Evolutionary conservation across 805 yeast species (phyloP), one percentile per base, ranked within the genome.

Genomic region (Kluyveromyces dobzhanskii): DNA sequence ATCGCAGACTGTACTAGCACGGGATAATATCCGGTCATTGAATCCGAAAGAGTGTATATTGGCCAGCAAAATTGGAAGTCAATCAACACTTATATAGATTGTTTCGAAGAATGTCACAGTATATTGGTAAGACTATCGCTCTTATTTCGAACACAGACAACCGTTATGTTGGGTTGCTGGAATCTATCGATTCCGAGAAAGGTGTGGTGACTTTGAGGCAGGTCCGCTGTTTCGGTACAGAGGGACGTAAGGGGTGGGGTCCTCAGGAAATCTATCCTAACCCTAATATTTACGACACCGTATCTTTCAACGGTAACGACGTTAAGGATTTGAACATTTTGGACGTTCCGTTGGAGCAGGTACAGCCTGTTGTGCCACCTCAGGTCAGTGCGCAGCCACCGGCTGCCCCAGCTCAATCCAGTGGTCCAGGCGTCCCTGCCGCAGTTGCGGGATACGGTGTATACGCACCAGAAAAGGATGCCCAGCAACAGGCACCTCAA

Each of bases 141-240:
- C 39, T 54, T 45, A 48, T 58, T 38, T 55, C 61, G 14, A 54
- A 53, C 8, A 54, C 56, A 4, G 59, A 50, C 18, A 53, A 46
- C 45, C 78, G 95, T 47, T 90, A 90, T 57, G 92, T 86, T 42
- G 98, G 98, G 24, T 66, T 75, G n/a, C 71, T 90, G 55, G 86
- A 85, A 48, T 80, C 77, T 49, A 85, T 92, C 53, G 86, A 86
- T 59, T 92, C 95, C 21, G 88, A 85, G 43, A 83, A 82, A 44
- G 85, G 95, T 47, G 86, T 96, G 2, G 92, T 90, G 37, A 80
- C 96, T 4, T 71, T 90, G 53, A 72, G 73, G 35, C 69, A 78
- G 39, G 97, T 90, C 35, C 72, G 85, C 44, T 78, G 86, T 37
- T 80, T 80, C 48, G 98, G 97, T 40, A 84, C 97, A 16, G 97